These are phyloP conservation scores for Penicillium bialowiezense DNA, from an alignment of 495 filamentous ascomycete genomes.

Conservation along the genomic window DNA sequence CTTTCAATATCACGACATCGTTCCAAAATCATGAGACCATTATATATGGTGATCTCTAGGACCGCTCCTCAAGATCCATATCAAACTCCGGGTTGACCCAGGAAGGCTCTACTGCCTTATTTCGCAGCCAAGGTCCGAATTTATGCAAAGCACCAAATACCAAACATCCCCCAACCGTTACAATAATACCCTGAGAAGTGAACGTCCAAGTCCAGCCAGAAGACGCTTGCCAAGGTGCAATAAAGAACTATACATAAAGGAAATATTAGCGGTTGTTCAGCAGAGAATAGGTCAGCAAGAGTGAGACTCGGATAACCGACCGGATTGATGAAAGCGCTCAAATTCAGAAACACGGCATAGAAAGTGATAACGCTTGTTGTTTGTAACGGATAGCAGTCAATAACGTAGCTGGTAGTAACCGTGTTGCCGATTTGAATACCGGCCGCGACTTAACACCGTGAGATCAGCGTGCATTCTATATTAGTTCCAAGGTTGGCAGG, in stretches of 20 bases:
- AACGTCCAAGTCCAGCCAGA: conserved; percentile 59
- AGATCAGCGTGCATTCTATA: not conserved
- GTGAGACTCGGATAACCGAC: conserved; percentile 18
- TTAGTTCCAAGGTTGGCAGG: too few relatives aligned
- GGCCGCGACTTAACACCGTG: conserved; percentile 42
- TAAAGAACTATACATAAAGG: conserved; percentile 51
- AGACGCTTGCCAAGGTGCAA: conserved; percentile 50
- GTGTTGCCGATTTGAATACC: conserved; percentile 64
- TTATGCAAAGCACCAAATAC: conserved; percentile 42
- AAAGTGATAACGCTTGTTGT: conserved; percentile 59
- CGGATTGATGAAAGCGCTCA: conserved; percentile 47
- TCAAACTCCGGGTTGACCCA: conserved; percentile 49
- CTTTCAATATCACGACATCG: too few relatives aligned
- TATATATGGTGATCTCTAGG: too few relatives aligned
- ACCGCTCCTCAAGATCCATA: conserved; percentile 10
- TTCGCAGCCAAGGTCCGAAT: conserved; percentile 40
- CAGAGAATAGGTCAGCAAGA: not conserved
- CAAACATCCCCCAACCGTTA: conserved; percentile 38
- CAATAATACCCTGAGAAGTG: conserved; percentile 51
- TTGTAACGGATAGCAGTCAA: conserved; percentile 58
- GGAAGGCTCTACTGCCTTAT: conserved; percentile 23
- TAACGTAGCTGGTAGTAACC: conserved; percentile 52
- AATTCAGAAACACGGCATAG: conserved; percentile 60
- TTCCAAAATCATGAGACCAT: too few relatives aligned
- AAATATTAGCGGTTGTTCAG: too few relatives aligned